Evolutionary conservation across 768 basidiomycete genomes (phyloP), one percentile per base, ranked within the genome.

Genomic region (Amanita muscaria): DNA sequence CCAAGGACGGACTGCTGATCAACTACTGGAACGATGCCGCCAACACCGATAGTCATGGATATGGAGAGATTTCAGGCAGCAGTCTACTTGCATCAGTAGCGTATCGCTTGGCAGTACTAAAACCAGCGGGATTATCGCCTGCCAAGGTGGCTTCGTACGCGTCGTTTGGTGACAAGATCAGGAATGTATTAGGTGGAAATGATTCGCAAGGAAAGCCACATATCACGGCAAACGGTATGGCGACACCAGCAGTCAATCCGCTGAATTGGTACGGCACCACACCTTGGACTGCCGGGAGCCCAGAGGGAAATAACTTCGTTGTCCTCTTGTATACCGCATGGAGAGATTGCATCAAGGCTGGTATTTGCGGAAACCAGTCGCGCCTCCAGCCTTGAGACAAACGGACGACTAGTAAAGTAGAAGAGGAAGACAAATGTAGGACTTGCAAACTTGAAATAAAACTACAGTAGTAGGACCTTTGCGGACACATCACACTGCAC

Each of bases 281-380:
- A 6, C 63, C 62, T 11, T 61, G 54, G 22, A 62, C 60, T 12
- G 34, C 59, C 12, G 66, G 66, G 4, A 64, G 63, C 40, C 64
- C 67, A 0, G 67, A 67, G 42, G 65, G 64, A 0, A 55, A 68
- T 27, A 58, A 55, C 34, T 66, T 68, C 42, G 63, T 63, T 1
- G 61, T 64, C 16, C 36, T 67, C 48, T 43, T 67, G 56, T 67
- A 66, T 47, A 51, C 65, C 1, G 65, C 65, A 3, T 69, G 65
- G 65, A 53, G 67, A 40, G 67, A 67, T 46, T 69, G 66, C 31
- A 56, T 66, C 22, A 33, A 44, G 19, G 49, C 47, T n/a, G 55
- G 51, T 2, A 49, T 49, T 18, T 57, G 56, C 53, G n/a, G n/a
- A n/a, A n/a, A n/a, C n/a, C n/a, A n/a, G n/a, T n/a, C n/a, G n/a